Conservation (phyloP, 2,329 filamentous ascomycete genomes). For the Fusarium equiseti region DNA sequence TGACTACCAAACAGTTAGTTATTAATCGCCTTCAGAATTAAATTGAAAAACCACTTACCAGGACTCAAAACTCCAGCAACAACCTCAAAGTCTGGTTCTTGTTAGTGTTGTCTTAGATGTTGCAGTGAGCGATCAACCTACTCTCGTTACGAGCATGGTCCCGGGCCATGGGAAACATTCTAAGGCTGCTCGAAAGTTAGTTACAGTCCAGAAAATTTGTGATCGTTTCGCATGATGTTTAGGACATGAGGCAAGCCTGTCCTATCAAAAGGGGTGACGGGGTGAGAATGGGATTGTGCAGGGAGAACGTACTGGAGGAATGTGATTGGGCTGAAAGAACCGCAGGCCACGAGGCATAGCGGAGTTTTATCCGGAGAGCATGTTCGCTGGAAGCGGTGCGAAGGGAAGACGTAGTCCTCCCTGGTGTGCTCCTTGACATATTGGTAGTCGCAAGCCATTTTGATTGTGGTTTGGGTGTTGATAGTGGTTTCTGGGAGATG, state of each 20-base stretch:
- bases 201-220: neutral
- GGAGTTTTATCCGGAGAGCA: slow-evolving; percentile 69
- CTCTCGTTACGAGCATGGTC: slow-evolving; percentile 74
- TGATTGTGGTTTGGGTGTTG: slow-evolving; percentile 1
- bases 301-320: slow-evolving; percentile 28
- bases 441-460: slow-evolving; percentile 51
- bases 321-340: slow-evolving; percentile 60
- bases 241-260: too few species aligned
- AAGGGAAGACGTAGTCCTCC: slow-evolving; percentile 69
- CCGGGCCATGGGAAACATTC: slow-evolving; percentile 84
- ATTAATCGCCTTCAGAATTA: neutral
- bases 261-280: neutral
- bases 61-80: slow-evolving; percentile 74
- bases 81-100: slow-evolving; percentile 73
- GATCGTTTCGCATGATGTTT: neutral
- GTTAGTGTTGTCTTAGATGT: slow-evolving; percentile 11
- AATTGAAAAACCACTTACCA: slow-evolving; percentile 35
- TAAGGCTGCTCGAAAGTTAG: slow-evolving; percentile 20
- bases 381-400: slow-evolving; percentile 67
- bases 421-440: slow-evolving; percentile 52
- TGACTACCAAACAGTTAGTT: slow-evolving; percentile 41
- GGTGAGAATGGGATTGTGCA: neutral
- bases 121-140: slow-evolving; percentile 29
- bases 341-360: slow-evolving; percentile 76
- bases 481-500: slow-evolving; percentile 15